Evolutionary conservation across 1,284 basidiomycete species (phyloP).

Genomic region (Amylostereum chailletii): DNA sequence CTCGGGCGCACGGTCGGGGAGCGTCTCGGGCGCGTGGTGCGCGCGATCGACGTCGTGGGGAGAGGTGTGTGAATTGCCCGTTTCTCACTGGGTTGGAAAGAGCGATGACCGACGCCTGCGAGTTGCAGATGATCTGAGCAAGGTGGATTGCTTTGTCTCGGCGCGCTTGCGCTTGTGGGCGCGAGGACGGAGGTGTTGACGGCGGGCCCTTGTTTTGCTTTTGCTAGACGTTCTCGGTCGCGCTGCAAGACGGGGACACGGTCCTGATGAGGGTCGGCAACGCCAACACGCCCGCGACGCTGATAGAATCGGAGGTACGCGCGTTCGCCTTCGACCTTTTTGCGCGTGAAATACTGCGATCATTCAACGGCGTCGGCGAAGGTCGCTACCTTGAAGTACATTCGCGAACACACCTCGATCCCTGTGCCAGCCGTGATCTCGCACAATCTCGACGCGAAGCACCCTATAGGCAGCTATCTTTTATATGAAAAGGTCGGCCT

Average conservation of each 20-base stretch:
- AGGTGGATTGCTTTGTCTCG: slow-evolving; percentile 11
- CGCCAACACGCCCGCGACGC: slow-evolving; percentile 12
- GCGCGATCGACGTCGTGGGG: slow-evolving; percentile 15
- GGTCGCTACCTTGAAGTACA: slow-evolving; percentile 23
- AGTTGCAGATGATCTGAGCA: slow-evolving; percentile 16
- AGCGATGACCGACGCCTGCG: neutral
- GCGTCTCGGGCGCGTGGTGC: slow-evolving; percentile 7
- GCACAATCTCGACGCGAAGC: slow-evolving; percentile 9
- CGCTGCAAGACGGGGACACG: slow-evolving; percentile 15
- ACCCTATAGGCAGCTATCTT: slow-evolving; percentile 15
- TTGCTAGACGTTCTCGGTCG: slow-evolving; percentile 18
- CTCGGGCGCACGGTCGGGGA: slow-evolving; percentile 10
- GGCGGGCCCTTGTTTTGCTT: neutral
- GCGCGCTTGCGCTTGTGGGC: neutral
- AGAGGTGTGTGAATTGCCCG: slow-evolving; percentile 12
- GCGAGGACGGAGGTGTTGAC: neutral
- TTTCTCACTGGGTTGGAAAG: neutral
- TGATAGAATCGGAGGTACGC: slow-evolving; percentile 22
- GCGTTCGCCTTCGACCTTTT: no score
- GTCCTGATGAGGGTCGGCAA: slow-evolving; percentile 16
- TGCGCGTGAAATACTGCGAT: no score
- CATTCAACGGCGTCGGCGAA: slow-evolving; percentile 1
- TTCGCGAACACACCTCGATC: slow-evolving; percentile 19
- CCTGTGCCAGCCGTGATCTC: slow-evolving; percentile 19
- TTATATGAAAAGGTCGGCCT: slow-evolving; percentile 19